Percentiles rank a stretch among this genome's conserved stretches.
Conservation (phyloP, 2,329 filamentous ascomycete genomes). For the Calonectria henricotiae region DNA sequence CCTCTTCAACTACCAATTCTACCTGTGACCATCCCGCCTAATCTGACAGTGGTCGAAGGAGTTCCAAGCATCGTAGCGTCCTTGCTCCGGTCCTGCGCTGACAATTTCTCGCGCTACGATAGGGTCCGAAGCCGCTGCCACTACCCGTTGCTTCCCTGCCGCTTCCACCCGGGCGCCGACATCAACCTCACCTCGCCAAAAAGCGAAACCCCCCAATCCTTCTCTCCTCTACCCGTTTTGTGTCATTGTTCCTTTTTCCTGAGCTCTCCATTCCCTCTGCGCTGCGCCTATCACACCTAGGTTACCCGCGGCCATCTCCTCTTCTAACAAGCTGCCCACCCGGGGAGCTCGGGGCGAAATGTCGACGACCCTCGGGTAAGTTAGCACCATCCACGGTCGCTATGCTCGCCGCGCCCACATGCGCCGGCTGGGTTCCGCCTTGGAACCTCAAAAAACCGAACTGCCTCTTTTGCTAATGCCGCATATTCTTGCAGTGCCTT, state of each 20-base stretch:
- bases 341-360: slow-evolving; percentile 51
- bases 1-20: background rate
- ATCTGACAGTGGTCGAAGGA: background rate
- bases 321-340: slow-evolving; percentile 29
- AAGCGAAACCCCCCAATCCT: slow-evolving; percentile 27
- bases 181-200: slow-evolving; percentile 22
- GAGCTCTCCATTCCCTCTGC: slow-evolving; percentile 44
- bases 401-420: slow-evolving; percentile 31
- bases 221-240: slow-evolving; percentile 25
- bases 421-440: slow-evolving; percentile 28
- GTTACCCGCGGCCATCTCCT: background rate
- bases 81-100: slow-evolving; percentile 39
- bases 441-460: background rate
- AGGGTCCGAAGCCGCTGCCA: slow-evolving; percentile 54
- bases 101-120: slow-evolving; percentile 52
- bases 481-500: slow-evolving; percentile 76
- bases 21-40: background rate
- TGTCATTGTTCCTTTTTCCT: slow-evolving; percentile 42
- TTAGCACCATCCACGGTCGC: background rate
- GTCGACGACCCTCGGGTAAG: slow-evolving; percentile 59
- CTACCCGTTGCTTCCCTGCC: slow-evolving; percentile 34
- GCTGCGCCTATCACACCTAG: slow-evolving; percentile 19
- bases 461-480: slow-evolving; percentile 34
- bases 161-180: slow-evolving; percentile 37
- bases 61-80: slow-evolving; percentile 6